These are phyloP conservation scores for Hymenoscyphus repandus DNA, from an alignment of 2,329 filamentous ascomycete species.

Conservation along the genomic window DNA sequence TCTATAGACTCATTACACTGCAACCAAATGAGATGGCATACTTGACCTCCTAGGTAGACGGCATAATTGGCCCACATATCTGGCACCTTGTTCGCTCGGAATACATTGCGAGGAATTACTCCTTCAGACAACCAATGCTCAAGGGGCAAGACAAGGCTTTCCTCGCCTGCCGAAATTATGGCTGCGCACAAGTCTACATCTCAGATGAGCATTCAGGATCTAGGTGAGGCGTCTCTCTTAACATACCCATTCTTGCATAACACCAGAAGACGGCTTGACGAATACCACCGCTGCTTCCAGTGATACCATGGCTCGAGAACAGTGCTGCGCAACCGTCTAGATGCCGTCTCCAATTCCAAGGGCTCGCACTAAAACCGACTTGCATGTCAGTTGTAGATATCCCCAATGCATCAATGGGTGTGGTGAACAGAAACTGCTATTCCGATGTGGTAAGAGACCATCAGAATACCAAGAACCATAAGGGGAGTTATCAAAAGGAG, in stretches of 20 bases:
- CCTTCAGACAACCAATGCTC: slow-evolving; percentile 40
- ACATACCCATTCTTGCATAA: slow-evolving; percentile 45
- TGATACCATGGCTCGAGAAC: slow-evolving; percentile 45
- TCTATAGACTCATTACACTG: slow-evolving; percentile 45
- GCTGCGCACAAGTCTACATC: slow-evolving; percentile 45
- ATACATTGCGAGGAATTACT: slow-evolving; percentile 16
- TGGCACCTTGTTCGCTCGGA: slow-evolving; percentile 20
- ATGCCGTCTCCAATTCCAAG: slow-evolving; percentile 49
- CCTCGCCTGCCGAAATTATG: slow-evolving; percentile 45
- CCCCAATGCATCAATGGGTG: too few relatives aligned
- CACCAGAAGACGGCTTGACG: slow-evolving; percentile 53
- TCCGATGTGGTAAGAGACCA: too few relatives aligned
- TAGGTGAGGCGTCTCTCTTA: not conserved
- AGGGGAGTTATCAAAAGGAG: too few relatives aligned
- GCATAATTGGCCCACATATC: slow-evolving; percentile 57
- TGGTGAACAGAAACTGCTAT: too few relatives aligned
- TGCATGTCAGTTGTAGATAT: too few relatives aligned
- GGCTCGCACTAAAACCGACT: slow-evolving; percentile 30
- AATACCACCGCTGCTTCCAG: slow-evolving; percentile 43
- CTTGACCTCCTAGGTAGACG: slow-evolving; percentile 49
- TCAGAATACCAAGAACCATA: too few relatives aligned
- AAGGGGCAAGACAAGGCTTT: slow-evolving; percentile 44
- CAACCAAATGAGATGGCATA: slow-evolving; percentile 45
- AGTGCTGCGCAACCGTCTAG: slow-evolving; percentile 51
- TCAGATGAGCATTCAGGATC: not conserved